Evolutionary conservation across 192 early-diverging fungal species (phyloP).

Genomic region (Mortierella hygrophila): DNA sequence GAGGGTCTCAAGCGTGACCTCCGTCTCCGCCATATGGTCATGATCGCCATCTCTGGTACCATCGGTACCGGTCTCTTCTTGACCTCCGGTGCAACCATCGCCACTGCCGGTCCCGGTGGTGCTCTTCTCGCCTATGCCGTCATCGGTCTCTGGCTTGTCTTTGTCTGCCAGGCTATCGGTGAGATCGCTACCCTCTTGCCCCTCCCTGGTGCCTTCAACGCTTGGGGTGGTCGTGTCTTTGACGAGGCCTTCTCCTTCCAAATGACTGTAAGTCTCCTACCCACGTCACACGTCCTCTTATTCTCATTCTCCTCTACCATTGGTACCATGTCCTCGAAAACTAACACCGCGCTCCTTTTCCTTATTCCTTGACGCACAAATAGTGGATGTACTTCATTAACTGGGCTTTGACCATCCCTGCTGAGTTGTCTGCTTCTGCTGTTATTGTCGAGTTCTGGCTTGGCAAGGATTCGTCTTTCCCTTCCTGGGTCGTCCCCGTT

Average conservation of each 20-base stretch:
- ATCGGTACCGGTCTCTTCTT: no score
- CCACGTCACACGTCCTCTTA: no score
- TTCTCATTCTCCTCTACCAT: no score
- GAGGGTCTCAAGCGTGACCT: constrained; percentile 66
- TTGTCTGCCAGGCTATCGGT: constrained; percentile 81
- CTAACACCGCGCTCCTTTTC: no score
- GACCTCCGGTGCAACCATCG: constrained; percentile 75
- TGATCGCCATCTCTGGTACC: constrained; percentile 70
- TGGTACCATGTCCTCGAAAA: no score
- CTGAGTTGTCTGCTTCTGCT: constrained; percentile 81
- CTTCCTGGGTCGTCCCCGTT: constrained; percentile 26
- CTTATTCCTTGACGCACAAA: constrained; percentile 62
- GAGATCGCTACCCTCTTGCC: constrained; percentile 79
- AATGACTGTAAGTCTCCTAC: constrained; percentile 76
- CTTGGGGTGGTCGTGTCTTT: no score
- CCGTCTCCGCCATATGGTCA: constrained; percentile 72
- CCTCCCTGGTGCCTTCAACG: no score
- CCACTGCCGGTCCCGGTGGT: constrained; percentile 82
- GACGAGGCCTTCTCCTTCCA: no score
- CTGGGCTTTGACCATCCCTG: constrained; percentile 73
- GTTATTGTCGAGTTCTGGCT: constrained; percentile 79
- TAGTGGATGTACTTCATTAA: constrained; percentile 69
- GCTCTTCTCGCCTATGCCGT: constrained; percentile 73
- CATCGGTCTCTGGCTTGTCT: constrained; percentile 76
- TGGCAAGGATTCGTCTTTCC: constrained; percentile 19